Percentiles rank a stretch among this genome's conserved stretches.
Evolutionary conservation across 2,329 filamentous ascomycete species (phyloP).

Genomic region (Ophioceras dolichostomum): DNA sequence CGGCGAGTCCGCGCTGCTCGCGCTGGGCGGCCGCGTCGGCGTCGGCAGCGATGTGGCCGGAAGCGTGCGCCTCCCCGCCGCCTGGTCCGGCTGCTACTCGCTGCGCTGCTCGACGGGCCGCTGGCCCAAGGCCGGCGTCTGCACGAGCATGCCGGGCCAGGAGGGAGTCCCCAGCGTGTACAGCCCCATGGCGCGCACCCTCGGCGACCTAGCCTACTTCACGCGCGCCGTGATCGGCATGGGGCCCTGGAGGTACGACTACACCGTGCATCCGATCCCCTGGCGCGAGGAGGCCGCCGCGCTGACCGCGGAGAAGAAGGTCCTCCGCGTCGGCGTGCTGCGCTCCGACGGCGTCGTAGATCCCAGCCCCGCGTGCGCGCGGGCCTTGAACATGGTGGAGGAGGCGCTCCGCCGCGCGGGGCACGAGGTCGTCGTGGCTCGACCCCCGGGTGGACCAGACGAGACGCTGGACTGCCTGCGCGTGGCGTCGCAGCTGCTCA

Average conservation of each 20-base stretch:
- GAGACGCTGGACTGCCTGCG: slow-evolving; percentile 62
- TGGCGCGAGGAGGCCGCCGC: slow-evolving; percentile 49
- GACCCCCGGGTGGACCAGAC: too few relatives aligned
- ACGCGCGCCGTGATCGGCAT: slow-evolving; percentile 65
- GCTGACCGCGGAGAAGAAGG: slow-evolving; percentile 34
- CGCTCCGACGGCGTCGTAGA: slow-evolving; percentile 73
- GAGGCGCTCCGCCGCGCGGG: slow-evolving; percentile 57
- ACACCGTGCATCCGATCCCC: slow-evolving; percentile 70
- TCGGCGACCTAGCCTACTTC: slow-evolving; percentile 77
- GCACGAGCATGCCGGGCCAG: slow-evolving; percentile 84
- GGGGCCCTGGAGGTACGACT: slow-evolving; percentile 82
- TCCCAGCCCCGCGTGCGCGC: slow-evolving; percentile 70
- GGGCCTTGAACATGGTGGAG: slow-evolving; percentile 62
- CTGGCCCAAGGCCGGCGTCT: slow-evolving; percentile 77
- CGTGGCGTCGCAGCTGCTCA: slow-evolving; percentile 69
- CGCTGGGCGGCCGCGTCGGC: slow-evolving; percentile 73
- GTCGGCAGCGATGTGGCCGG: slow-evolving; percentile 88
- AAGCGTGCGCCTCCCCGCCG: slow-evolving; percentile 74
- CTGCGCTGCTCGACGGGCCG: slow-evolving; percentile 78
- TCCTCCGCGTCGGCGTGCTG: slow-evolving; percentile 63
- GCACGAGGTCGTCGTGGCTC: slow-evolving; percentile 56
- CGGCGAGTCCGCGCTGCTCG: slow-evolving; percentile 71
- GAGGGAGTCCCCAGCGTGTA: slow-evolving; percentile 84
- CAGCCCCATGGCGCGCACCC: slow-evolving; percentile 80
- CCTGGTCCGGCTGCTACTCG: slow-evolving; percentile 82